Base-by-base conservation (phyloP, 495 filamentous ascomycete genomes). In the Beverwykella pulmonaria region DNA sequence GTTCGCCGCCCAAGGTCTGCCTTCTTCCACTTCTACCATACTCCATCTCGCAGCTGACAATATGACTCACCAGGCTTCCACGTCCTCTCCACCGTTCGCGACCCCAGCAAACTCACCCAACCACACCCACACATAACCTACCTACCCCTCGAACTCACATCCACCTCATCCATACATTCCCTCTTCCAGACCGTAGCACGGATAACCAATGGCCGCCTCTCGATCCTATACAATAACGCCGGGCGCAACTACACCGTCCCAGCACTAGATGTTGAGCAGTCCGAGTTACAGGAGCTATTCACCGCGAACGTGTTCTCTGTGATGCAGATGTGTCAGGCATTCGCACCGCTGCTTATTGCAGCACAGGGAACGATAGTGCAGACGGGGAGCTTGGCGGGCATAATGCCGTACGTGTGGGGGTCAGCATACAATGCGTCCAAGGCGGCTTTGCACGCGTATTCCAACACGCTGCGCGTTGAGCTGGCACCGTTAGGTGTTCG, bases 161-260 rank as follows among this genome's bases (percentile, higher is more conserved):
- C 80, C 27, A 65, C 60, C 27, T 75, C 79, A 23, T 84, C 79
- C 71, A 78, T 87, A 57, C 71, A 75, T 25, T 67, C 69, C 0
- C 81, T 82, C 41, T 79, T 74, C 68, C 60, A 70, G 2, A 75
- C 82, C 41, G 77, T 86, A 2, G 66, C 80, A 27, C 70, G 68
- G 20, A 73, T 75, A 30, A 80, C 84, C 0, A 75, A 72, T 2
- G 80, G 77, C 26, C 77, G 75, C 17, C 77, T 88, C 23, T 81
- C 87, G 69, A 82, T 82, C 63, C 76, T 88, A 7, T 80, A 86
- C 57, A 88, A 88, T 71, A 88, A 88, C 78, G 86, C 86, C 67
- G 85, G 79, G 54, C 74, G 81, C 71, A 77, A 87, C 62, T 87
- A 86, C 65, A 88, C 84, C 2, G 79, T 88, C 20, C 86, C 86